Evolutionary conservation across 73 alveolate genomes (phyloP).

Genomic region (Stentor coeruleus): DNA sequence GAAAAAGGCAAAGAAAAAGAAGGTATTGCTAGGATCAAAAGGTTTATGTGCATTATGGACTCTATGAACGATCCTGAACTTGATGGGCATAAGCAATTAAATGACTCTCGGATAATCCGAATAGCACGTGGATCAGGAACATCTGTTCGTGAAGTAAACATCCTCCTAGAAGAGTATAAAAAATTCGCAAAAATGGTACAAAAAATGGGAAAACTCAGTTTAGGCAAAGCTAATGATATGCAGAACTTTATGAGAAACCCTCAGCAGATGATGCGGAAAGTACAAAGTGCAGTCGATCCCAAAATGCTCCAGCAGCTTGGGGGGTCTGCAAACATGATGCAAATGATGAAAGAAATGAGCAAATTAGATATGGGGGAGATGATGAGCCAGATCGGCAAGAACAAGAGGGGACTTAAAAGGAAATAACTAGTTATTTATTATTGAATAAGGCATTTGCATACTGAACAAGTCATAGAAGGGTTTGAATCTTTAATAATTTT

Average conservation of each 20-base stretch:
- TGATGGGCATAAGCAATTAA: slow-evolving; percentile 73
- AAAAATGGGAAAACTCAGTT: slow-evolving; percentile 73
- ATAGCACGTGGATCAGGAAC: slow-evolving; percentile 98
- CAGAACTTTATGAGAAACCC: slow-evolving; percentile 86
- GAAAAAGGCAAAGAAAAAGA: slow-evolving; percentile 97
- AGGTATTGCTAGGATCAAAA: too few species aligned
- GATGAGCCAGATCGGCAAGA: slow-evolving; percentile 73
- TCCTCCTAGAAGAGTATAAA: slow-evolving; percentile 89
- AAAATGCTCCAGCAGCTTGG: slow-evolving; percentile 94
- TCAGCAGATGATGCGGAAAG: slow-evolving; percentile 64
- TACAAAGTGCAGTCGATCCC: slow-evolving; percentile 95
- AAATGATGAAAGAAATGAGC: slow-evolving; percentile 95
- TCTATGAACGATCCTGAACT: slow-evolving; percentile 93
- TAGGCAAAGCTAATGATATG: slow-evolving; percentile 78
- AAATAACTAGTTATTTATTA: too few species aligned
- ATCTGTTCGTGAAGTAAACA: slow-evolving; percentile 85
- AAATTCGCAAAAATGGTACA: slow-evolving; percentile 88
- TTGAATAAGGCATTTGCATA: not conserved
- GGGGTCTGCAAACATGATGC: slow-evolving; percentile 93
- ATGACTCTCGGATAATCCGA: slow-evolving; percentile 79
- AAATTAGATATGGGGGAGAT: slow-evolving; percentile 89
- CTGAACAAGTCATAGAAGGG: slow-evolving; percentile 3
- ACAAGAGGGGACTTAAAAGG: slow-evolving; percentile 24
- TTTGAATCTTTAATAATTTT: not conserved
- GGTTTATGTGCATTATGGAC: slow-evolving; percentile 97